Conservation (phyloP, 768 basidiomycete genomes). For the Tylopilus intermedius region DNA sequence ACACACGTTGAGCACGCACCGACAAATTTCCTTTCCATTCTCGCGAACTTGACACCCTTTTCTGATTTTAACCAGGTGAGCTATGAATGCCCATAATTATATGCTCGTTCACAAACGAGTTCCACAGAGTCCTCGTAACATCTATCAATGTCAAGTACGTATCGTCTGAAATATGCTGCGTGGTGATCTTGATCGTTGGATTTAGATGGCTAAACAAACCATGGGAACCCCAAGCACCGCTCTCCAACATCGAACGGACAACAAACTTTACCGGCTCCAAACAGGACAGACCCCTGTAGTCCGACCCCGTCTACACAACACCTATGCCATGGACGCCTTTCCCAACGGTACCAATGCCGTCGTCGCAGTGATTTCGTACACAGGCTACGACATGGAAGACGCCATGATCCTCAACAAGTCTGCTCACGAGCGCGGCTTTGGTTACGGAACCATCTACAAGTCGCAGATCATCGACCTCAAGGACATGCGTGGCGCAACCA, state of each 20-base stretch:
- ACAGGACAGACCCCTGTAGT: conserved; percentile 94
- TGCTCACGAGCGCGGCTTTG: conserved; percentile 95
- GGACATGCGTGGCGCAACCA: conserved; percentile 65
- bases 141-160: conserved; percentile 85
- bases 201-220: conserved; percentile 98
- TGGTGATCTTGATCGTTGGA: conserved; percentile 5
- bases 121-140: conserved; percentile 76
- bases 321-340: conserved; percentile 97
- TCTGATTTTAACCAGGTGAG: conserved; percentile 97
- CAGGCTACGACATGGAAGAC: conserved; percentile 99
- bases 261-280: conserved; percentile 95
- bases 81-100: not conserved
- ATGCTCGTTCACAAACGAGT: not conserved
- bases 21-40: conserved; percentile 92
- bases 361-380: conserved; percentile 99
- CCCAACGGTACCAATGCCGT: conserved; percentile 98
- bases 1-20: conserved; percentile 93
- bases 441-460: conserved; percentile 95
- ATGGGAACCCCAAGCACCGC: conserved; percentile 99
- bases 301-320: conserved; percentile 84
- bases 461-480: conserved; percentile 87
- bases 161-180: not conserved
- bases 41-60: conserved; percentile 97
- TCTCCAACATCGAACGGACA: conserved; percentile 88
- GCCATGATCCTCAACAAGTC: conserved; percentile 99